A percentile compares a stretch with the other conserved stretches of the same genome.
Conservation (phyloP, 768 basidiomycete genomes). For the Paxillus ammoniavirescens region DNA sequence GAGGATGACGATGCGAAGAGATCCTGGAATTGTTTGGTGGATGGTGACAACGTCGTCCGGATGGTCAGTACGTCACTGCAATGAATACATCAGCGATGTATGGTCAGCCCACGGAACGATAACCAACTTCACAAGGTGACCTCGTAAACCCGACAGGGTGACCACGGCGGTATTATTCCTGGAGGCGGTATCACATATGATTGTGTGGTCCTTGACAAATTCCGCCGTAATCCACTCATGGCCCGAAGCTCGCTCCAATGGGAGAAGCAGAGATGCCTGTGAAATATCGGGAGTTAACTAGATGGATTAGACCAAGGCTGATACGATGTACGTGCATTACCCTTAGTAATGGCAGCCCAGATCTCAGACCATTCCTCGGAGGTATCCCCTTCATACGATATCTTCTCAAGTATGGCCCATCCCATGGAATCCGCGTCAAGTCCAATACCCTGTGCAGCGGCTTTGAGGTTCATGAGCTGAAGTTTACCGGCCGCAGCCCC, state of each 20-base stretch:
- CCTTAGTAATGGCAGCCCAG: slow-evolving; percentile 58
- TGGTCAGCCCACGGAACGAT: slow-evolving; percentile 25
- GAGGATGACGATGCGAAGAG: slow-evolving; percentile 34
- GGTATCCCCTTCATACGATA: slow-evolving; percentile 52
- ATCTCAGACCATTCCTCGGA: slow-evolving; percentile 67
- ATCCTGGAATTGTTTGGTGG: slow-evolving; percentile 41
- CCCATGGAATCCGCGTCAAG: slow-evolving; percentile 64
- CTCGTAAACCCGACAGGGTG: slow-evolving; percentile 83
- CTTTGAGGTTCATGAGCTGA: slow-evolving; percentile 71
- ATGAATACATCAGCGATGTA: slow-evolving; percentile 27
- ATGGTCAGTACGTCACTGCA: slow-evolving; percentile 39
- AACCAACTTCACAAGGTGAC: slow-evolving; percentile 59
- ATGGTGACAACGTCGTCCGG: slow-evolving; percentile 41
- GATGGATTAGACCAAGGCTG: background rate
- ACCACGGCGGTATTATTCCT: slow-evolving; percentile 52
- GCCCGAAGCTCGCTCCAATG: slow-evolving; percentile 54
- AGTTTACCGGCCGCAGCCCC: slow-evolving; percentile 66
- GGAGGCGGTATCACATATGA: slow-evolving; percentile 57
- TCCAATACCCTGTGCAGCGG: slow-evolving; percentile 66
- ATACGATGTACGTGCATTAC: slow-evolving; percentile 54
- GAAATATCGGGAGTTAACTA: slow-evolving; percentile 4
- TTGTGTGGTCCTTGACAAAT: slow-evolving; percentile 81
- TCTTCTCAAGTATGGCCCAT: slow-evolving; percentile 75
- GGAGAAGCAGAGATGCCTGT: slow-evolving; percentile 81
- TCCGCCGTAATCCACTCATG: slow-evolving; percentile 64